Percentiles rank a stretch among this genome's conserved stretches.
Conservation (phyloP, 768 basidiomycete species). For the Kwoniella dendrophila region DNA sequence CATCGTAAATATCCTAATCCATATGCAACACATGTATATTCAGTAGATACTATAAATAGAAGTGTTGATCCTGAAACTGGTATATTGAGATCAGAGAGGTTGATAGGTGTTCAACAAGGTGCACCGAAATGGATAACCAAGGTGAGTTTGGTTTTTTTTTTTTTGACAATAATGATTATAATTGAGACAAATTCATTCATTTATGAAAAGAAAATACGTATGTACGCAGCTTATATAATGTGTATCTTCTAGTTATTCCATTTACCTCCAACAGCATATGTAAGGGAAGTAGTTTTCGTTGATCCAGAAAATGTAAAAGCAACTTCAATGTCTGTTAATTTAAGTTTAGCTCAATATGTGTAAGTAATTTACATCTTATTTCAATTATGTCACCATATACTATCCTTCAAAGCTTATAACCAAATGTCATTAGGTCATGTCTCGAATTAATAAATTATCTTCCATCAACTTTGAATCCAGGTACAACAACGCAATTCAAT, state of each 20-base stretch:
- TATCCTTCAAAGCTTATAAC: background rate
- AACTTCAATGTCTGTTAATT: constrained; percentile 87
- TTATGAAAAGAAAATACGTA: too few relatives aligned
- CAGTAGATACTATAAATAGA: constrained; percentile 69
- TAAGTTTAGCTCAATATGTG: constrained; percentile 91
- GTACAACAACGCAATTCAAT: constrained; percentile 68
- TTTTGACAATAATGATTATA: background rate
- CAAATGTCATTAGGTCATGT: constrained; percentile 39
- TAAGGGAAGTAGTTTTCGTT: constrained; percentile 90
- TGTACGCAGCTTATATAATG: background rate
- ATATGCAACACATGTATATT: constrained; percentile 50
- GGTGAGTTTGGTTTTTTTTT: constrained; percentile 59
- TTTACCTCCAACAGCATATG: constrained; percentile 71
- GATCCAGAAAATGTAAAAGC: constrained; percentile 79
- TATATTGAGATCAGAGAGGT: constrained; percentile 83
- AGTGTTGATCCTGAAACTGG: constrained; percentile 79
- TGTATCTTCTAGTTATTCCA: constrained; percentile 35
- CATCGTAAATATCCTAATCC: constrained; percentile 97
- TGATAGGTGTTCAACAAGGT: constrained; percentile 89
- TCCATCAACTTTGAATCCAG: constrained; percentile 57
- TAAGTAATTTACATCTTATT: constrained; percentile 61
- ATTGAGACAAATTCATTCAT: background rate
- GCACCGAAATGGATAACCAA: constrained; percentile 90
- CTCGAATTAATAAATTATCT: constrained; percentile 86
- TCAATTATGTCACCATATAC: background rate